These are phyloP conservation scores for Spencermartinsiella ligniputridi DNA, from an alignment of 1,139 yeast genomes.

Conservation along the genomic window DNA sequence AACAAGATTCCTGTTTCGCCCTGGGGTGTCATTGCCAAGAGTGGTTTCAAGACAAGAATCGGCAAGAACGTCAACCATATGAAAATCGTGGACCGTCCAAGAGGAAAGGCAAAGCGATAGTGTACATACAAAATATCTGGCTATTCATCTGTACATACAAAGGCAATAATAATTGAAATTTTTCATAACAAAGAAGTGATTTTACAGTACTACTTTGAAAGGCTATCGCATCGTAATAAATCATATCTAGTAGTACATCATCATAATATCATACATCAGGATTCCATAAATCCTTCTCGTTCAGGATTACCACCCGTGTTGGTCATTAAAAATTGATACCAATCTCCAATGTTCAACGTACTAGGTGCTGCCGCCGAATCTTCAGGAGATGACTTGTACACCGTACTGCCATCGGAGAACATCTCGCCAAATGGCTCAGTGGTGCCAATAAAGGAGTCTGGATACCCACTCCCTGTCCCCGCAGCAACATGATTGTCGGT, in stretches of 20 bases:
- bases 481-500: conserved; percentile 2
- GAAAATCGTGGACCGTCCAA: conserved; percentile 68
- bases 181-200: no score
- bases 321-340: conserved; percentile 35
- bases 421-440: conserved; percentile 12
- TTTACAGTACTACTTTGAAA: no score
- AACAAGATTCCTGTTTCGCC: conserved; percentile 91
- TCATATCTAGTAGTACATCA: no score
- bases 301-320: conserved; percentile 17
- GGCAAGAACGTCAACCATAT: conserved; percentile 78
- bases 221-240: no score
- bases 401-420: conserved; percentile 7
- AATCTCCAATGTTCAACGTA: conserved; percentile 36
- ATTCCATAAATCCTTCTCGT: background rate
- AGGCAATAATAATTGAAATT: no score
- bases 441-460: background rate
- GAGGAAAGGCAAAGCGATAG: conserved; percentile 28
- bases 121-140: no score
- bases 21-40: conserved; percentile 93
- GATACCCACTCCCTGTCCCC: conserved; percentile 3
- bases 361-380: conserved; percentile 26
- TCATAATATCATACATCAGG: conserved; percentile 9
- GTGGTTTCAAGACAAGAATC: conserved; percentile 89
- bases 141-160: no score
- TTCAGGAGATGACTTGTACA: conserved; percentile 17